Percentiles rank a stretch among this genome's conserved stretches.
These are phyloP conservation scores for Tulasnella sp. DNA, from an alignment of 768 basidiomycete species.

Conservation along the genomic window DNA sequence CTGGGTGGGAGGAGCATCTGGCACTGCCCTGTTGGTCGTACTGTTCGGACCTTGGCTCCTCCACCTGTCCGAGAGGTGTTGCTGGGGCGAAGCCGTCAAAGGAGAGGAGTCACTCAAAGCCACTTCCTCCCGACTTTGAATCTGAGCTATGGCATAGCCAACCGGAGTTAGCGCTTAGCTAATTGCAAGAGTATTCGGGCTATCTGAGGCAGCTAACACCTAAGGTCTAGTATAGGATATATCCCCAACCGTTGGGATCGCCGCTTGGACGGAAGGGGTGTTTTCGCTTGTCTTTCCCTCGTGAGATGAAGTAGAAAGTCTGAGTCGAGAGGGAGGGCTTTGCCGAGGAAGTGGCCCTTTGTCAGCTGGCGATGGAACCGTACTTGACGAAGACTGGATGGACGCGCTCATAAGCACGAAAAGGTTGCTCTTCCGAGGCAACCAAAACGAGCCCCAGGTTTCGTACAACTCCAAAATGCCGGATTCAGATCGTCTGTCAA, in stretches of 20 bases:
- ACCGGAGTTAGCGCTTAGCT: too few relatives aligned
- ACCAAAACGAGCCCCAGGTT: not conserved
- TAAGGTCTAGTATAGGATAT: too few relatives aligned
- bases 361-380: too few relatives aligned
- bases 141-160: not conserved
- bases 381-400: too few relatives aligned
- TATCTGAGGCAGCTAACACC: too few relatives aligned
- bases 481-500: not conserved
- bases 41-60: not conserved
- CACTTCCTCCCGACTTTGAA: not conserved
- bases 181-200: too few relatives aligned
- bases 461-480: slow-evolving; percentile 1
- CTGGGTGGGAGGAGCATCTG: not conserved
- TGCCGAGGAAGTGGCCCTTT: too few relatives aligned
- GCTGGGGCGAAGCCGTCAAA: not conserved
- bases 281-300: not conserved
- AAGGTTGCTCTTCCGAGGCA: slow-evolving; percentile 7
- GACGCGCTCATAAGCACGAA: slow-evolving; percentile 3
- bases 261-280: too few relatives aligned
- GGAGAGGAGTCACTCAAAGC: not conserved
- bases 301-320: too few relatives aligned
- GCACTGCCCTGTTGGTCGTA: not conserved
- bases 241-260: too few relatives aligned
- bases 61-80: not conserved
- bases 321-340: too few relatives aligned